Base-by-base conservation (phyloP, 345 rosid genomes). In the Acer saccharum region DNA sequence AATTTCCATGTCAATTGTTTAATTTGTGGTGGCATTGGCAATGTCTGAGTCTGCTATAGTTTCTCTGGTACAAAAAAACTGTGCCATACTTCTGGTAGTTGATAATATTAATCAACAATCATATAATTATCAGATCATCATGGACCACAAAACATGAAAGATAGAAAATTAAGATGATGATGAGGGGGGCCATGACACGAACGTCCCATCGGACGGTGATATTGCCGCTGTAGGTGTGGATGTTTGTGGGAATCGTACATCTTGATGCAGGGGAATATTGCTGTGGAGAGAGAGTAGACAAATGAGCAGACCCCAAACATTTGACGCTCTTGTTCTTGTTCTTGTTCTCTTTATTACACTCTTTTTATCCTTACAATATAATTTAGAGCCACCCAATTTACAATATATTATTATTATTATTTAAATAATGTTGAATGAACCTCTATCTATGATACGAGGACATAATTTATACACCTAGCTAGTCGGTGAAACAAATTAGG, bases 271-370 rank as follows among this genome's bases (percentile, higher is more conserved):
- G 55, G 8, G 68, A 67, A 72, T 50, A 55, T 73, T 58, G 65
- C 68, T 68, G 76, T 57, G 72, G 74, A 68, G 0, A 54, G 8
- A 79, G 60, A 72, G 77, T 12, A 73, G 81, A 77, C 76, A 76
- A 21, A 41, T 18, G 17, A 60, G 55, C 20, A 71, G 52, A 58
- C 76, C 32, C 32, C 48, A 44, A 57, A 18, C n/a, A 16, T 32
- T 78, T n/a, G 71, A 32, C 64, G 57, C 65, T 79, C 69, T 76
- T 41, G 27, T n/a, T 41, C 69, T 76, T 67, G 27, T 10, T 41
- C 25, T n/a, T 67, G 25, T 17, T 67, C 39, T 4, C 35, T 27
- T 3, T 29, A 14, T 27, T 32, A 29, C 35, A 13, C 41, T 4
- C 68, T 29, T 64, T 27, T 64, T 63, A 64, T 64, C 11, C 43